Evolutionary conservation across 2,329 filamentous ascomycete species (phyloP).

Genomic region (Calonectria pteridis): DNA sequence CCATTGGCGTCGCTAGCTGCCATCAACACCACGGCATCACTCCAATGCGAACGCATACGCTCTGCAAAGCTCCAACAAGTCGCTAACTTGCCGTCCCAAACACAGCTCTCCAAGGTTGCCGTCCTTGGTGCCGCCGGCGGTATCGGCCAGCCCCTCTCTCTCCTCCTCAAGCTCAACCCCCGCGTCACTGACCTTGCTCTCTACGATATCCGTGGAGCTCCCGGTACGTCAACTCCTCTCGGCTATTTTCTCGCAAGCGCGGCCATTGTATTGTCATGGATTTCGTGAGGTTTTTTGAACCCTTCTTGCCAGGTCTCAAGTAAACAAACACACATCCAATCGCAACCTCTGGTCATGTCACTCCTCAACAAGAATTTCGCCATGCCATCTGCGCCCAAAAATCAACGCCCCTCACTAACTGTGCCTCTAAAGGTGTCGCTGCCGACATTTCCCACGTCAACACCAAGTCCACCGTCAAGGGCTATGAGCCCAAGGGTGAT

Average conservation of each 20-base stretch:
- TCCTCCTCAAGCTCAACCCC: slow-evolving; percentile 98
- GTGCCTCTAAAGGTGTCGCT: slow-evolving; percentile 80
- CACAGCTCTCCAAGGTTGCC: slow-evolving; percentile 93
- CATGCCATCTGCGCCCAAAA: slow-evolving; percentile 33
- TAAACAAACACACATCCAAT: background rate
- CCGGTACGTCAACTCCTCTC: slow-evolving; percentile 73
- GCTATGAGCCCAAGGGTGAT: slow-evolving; percentile 82
- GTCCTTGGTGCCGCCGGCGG: slow-evolving; percentile 97
- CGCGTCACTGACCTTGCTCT: slow-evolving; percentile 93
- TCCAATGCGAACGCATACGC: slow-evolving; percentile 3
- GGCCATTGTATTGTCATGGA: background rate
- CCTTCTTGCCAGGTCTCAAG: background rate
- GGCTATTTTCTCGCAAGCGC: background rate
- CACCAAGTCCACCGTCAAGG: slow-evolving; percentile 95
- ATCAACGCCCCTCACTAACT: slow-evolving; percentile 33
- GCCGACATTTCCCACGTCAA: slow-evolving; percentile 99
- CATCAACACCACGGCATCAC: background rate
- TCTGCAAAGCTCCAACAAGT: slow-evolving; percentile 24
- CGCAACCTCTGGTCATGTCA: background rate
- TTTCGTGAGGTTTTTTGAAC: background rate
- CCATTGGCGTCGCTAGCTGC: background rate
- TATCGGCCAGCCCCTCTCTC: slow-evolving; percentile 97
- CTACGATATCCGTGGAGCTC: slow-evolving; percentile 96
- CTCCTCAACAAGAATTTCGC: slow-evolving; percentile 13
- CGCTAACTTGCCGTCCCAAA: slow-evolving; percentile 9